Conservation (phyloP, 2,329 filamentous ascomycete genomes). For the Colletotrichum theobromicola region DNA sequence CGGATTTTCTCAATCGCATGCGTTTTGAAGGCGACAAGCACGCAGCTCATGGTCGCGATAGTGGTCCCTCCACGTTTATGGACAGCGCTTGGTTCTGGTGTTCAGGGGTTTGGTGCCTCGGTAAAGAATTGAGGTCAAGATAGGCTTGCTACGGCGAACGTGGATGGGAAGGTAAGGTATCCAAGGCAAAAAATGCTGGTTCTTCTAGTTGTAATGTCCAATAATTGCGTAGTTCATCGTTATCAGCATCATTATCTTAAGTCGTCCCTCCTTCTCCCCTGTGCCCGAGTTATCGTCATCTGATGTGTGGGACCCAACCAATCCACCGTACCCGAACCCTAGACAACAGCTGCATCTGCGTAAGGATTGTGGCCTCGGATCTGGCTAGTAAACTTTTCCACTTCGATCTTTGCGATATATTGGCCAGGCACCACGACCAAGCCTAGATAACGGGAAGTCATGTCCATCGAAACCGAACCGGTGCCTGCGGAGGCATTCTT, state of each 20-base stretch:
- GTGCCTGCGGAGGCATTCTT: constrained; percentile 35
- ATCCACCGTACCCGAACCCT: no score
- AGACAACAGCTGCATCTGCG: neutral
- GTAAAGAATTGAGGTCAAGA: constrained; percentile 6
- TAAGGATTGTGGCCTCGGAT: constrained; percentile 29
- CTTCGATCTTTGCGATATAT: constrained; percentile 85
- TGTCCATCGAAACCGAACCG: constrained; percentile 64
- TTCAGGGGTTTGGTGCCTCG: neutral
- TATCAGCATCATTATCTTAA: neutral
- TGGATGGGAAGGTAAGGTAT: neutral
- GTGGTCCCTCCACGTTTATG: neutral
- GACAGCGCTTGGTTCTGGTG: constrained; percentile 5
- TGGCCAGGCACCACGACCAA: constrained; percentile 88
- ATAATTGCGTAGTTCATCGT: neutral
- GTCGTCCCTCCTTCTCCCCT: neutral
- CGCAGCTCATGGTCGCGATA: neutral
- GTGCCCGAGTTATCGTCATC: neutral
- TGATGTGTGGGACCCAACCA: neutral
- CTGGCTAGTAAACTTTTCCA: constrained; percentile 76
- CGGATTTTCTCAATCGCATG: neutral
- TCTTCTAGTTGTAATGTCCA: neutral
- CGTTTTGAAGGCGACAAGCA: neutral
- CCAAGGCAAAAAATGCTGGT: neutral
- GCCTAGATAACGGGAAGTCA: constrained; percentile 87
- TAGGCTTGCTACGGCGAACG: neutral